Base-by-base conservation (phyloP, 306 rosid species). In the Sesbania bispinosa region DNA sequence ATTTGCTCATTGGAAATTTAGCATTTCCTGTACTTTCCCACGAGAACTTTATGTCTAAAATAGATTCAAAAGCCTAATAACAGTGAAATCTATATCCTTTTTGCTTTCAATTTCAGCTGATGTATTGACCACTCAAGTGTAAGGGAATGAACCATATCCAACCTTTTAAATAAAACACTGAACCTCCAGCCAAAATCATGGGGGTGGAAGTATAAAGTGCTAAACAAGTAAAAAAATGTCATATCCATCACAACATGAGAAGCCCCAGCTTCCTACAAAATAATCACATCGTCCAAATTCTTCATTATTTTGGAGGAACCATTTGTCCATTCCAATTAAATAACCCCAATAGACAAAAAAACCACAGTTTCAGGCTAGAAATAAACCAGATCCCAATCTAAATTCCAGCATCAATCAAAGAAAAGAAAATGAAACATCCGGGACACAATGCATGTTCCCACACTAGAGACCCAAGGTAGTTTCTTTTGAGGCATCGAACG, bases 11-110 rank as follows among this genome's bases (percentile, higher is more conserved):
- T 35, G 76, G 59, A n/a, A n/a, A 59, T 78, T 72, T 79, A 19
- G 67, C 79, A n/a, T 58, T 81, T 66, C 58, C 42, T 41, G 87
- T 80, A 81, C 88, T 84, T 81, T 77, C 81, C 67, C 78, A 16
- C 74, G 0, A 14, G 47, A 53, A 61, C 82, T 76, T 64, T 73
- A n/a, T n/a, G n/a, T n/a, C 63, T 60, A 51, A 55, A 55, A 67
- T 60, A 54, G 35, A 61, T 62, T 74, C 73, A 70, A 83, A 79
- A 82, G 83, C 69, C 67, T 68, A 48, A 42, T 0, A 38, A 78
- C 74, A 78, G 74, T 52, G 69, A 29, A 62, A 71, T n/a, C n/a
- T n/a, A n/a, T n/a, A 73, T 27, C 77, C 67, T 79, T 77, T 82
- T 77, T 74, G 66, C 78, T 45, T 79, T 77, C 83, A 76, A 69